Percentiles rank a stretch among this genome's conserved stretches.
These are phyloP conservation scores for Apocynum venetum DNA, from an alignment of 257 asterid species.

Conservation along the genomic window DNA sequence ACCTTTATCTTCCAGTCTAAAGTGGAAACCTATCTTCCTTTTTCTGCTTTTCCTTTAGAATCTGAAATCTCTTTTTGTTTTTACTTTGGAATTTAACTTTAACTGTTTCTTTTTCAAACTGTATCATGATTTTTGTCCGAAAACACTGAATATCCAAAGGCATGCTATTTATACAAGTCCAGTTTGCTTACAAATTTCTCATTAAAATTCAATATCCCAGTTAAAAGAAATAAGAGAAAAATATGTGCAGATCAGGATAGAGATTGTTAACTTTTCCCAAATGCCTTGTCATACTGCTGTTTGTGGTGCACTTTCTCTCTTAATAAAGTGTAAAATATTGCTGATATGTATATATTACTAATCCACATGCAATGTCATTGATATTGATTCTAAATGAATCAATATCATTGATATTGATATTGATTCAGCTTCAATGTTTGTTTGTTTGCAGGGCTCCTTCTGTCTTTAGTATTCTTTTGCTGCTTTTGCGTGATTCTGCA, in stretches of 20 bases:
- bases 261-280: not conserved
- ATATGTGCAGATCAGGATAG: not conserved
- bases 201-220: not conserved
- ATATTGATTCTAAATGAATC: not conserved
- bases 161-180: not conserved
- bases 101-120: not conserved
- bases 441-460: slow-evolving; percentile 73
- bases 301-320: not conserved
- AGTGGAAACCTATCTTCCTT: not conserved
- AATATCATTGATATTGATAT: slow-evolving; percentile 5
- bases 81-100: not conserved
- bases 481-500: slow-evolving; percentile 85
- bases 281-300: not conserved
- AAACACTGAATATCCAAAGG: no score
- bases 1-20: not conserved
- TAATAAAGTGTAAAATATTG: not conserved
- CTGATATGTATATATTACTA: not conserved
- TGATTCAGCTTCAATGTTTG: not conserved
- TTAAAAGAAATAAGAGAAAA: not conserved
- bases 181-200: not conserved
- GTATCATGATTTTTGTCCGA: not conserved
- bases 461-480: slow-evolving; percentile 76
- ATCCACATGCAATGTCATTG: slow-evolving; percentile 1
- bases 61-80: not conserved
- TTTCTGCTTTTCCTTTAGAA: not conserved